Base-by-base conservation (phyloP, 192 early-diverging fungal genomes). In the Coemansia asiatica region DNA sequence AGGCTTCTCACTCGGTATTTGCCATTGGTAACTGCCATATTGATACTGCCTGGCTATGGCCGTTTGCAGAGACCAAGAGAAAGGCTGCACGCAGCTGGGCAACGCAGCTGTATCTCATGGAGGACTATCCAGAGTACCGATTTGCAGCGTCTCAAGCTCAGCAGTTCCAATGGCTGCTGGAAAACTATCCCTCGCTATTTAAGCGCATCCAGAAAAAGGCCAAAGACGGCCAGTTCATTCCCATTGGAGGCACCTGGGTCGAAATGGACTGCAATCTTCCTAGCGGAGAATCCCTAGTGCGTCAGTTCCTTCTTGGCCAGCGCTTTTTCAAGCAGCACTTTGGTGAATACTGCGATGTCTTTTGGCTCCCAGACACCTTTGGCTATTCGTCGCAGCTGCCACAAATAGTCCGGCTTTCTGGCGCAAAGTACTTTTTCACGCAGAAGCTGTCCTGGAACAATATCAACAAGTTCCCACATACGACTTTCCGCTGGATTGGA, bases 261-360 rank as follows among this genome's bases (percentile, higher is more conserved):
- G 96, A 98, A 69, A 97, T 95, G 94, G 96, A 98, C 82, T 92
- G 91, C 82, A 97, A 98, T 78, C 83, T 98, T 48, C 96, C 96
- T 6, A 91, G 90, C 51, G 96, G 96, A 15, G 96, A 98, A 67
- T 87, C 91, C 1, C 74, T 98, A 21, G 90, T 86, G 61, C 86
- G 96, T 23, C 96, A 98, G 72, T 95, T 98, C 75, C 75, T 97
- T 4, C 91, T 93, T 47, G 96, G 92, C 1, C 94, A 96, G 74
- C 85, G 90, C 2, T 97, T 89, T 75, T 94, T 91, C 68, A 86
- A 94, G 64, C 81, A 90, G 49, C 74, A 89, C 59, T 93, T 93
- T 78, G 89, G 87, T 19, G 67, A 83, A 38, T 83, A 81, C 25
- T 86, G 84, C 54, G 82, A 86, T 53, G 89, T 94, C 1, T 95